phyloP scores from a whole-genome alignment of 495 filamentous ascomycete genomes.

The Neurospora intermedia region DNA sequence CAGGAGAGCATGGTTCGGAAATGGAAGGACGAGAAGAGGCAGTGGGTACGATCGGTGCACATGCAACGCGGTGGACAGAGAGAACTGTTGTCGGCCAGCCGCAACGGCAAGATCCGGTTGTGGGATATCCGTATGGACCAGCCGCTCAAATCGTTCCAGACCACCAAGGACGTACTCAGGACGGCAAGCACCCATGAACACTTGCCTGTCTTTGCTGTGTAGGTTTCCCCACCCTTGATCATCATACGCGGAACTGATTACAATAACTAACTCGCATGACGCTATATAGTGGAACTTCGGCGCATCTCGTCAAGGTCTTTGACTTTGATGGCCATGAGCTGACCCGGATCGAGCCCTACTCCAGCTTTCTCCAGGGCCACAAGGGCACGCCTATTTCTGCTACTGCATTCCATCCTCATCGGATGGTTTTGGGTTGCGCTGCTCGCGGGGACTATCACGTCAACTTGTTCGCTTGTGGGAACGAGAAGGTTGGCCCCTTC shows the following conservation, averaged over 20 bases:
- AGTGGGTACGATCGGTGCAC: constrained; percentile 91
- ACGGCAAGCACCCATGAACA: constrained; percentile 93
- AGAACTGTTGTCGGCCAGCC: constrained; percentile 76
- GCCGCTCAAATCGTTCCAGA: constrained; percentile 59
- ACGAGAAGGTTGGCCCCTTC: constrained; percentile 14
- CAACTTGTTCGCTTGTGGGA: constrained; percentile 54
- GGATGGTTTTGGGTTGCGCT: constrained; percentile 79
- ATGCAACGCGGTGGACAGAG: constrained; percentile 92
- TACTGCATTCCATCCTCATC: constrained; percentile 92
- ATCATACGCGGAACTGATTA: background rate
- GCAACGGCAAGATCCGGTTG: constrained; percentile 84
- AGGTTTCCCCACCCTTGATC: constrained; percentile 31
- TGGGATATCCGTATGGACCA: constrained; percentile 90
- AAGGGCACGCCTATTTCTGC: constrained; percentile 65
- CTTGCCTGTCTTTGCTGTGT: constrained; percentile 92
- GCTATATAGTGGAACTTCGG: constrained; percentile 61
- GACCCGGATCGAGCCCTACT: constrained; percentile 76
- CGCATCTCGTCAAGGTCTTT: constrained; percentile 82
- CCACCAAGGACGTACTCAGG: constrained; percentile 67
- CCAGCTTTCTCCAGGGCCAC: constrained; percentile 71
- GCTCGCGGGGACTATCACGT: constrained; percentile 62
- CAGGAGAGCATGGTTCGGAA: constrained; percentile 83
- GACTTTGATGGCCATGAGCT: constrained; percentile 72
- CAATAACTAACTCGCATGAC: constrained; percentile 16
- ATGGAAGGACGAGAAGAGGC: constrained; percentile 78